Evolutionary conservation across 352 stramenopile species (phyloP).

Genomic region (Blastocystis sp.): DNA sequence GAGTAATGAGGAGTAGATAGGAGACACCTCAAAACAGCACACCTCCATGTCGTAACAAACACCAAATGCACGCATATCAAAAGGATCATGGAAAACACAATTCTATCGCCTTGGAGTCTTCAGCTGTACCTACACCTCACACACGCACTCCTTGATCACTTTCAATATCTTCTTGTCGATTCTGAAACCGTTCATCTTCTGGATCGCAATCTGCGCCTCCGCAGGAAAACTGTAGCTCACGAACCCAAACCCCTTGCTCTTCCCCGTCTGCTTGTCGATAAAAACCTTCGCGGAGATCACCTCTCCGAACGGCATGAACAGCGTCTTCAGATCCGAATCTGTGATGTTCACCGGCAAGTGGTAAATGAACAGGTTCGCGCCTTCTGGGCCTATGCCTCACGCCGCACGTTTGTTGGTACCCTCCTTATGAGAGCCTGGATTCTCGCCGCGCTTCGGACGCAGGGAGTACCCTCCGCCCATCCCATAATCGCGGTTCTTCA

Average conservation of each 20-base stretch:
- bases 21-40: too few relatives aligned
- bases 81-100: not conserved
- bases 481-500: too few relatives aligned
- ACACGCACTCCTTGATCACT: not conserved
- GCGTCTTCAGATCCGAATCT: constrained; percentile 90
- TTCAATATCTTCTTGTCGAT: constrained; percentile 94
- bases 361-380: constrained; percentile 96
- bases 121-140: constrained; percentile 81
- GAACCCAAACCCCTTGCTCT: constrained; percentile 94
- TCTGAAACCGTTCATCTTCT: constrained; percentile 97
- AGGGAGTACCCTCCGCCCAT: too few relatives aligned
- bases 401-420: constrained; percentile 72
- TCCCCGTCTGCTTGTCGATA: constrained; percentile 93
- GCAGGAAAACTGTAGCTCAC: constrained; percentile 91
- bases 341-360: constrained; percentile 94
- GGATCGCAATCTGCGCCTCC: constrained; percentile 88
- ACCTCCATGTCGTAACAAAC: too few relatives aligned
- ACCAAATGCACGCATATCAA: not conserved
- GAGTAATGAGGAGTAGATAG: too few relatives aligned
- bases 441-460: not conserved
- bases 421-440: constrained; percentile 21
- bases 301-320: constrained; percentile 92
- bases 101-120: constrained; percentile 75
- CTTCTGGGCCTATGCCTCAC: constrained; percentile 75
- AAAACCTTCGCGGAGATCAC: constrained; percentile 86